Percentiles rank a stretch among this genome's conserved stretches.
These are phyloP conservation scores for Vickermania spadyakhi DNA, from an alignment of 208 protist genomes.

Conservation along the genomic window DNA sequence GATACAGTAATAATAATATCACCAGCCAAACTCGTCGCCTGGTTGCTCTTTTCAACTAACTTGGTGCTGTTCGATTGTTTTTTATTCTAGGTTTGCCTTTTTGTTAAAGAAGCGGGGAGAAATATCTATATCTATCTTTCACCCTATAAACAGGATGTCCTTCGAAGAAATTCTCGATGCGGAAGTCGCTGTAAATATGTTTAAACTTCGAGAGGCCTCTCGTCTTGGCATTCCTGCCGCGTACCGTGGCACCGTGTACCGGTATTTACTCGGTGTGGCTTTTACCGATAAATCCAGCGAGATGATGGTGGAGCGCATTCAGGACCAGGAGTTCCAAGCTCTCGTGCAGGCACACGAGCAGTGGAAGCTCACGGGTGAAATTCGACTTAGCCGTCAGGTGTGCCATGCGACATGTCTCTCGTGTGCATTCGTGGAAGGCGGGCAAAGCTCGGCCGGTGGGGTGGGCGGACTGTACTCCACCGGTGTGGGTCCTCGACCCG, in stretches of 20 bases:
- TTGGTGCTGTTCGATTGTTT: neutral
- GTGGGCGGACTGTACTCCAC: too few relatives aligned
- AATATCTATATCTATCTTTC: neutral
- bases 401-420: too few relatives aligned
- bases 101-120: neutral
- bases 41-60: too few relatives aligned
- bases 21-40: too few relatives aligned
- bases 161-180: conserved; percentile 79
- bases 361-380: conserved; percentile 12
- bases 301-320: conserved; percentile 74
- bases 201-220: conserved; percentile 66
- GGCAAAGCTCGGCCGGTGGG: too few relatives aligned
- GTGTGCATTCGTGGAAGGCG: too few relatives aligned
- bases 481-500: too few relatives aligned
- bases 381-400: too few relatives aligned
- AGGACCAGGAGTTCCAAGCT: conserved; percentile 72
- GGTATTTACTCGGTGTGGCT: conserved; percentile 71
- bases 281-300: conserved; percentile 71
- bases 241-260: conserved; percentile 71
- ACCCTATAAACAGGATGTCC: too few relatives aligned
- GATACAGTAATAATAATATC: too few relatives aligned
- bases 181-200: conserved; percentile 55
- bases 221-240: conserved; percentile 51
- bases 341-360: conserved; percentile 29
- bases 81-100: neutral